Evolutionary conservation across 306 rosid genomes (phyloP), one percentile per base, ranked within the genome.

Genomic region (Macrotyloma uniflorum): DNA sequence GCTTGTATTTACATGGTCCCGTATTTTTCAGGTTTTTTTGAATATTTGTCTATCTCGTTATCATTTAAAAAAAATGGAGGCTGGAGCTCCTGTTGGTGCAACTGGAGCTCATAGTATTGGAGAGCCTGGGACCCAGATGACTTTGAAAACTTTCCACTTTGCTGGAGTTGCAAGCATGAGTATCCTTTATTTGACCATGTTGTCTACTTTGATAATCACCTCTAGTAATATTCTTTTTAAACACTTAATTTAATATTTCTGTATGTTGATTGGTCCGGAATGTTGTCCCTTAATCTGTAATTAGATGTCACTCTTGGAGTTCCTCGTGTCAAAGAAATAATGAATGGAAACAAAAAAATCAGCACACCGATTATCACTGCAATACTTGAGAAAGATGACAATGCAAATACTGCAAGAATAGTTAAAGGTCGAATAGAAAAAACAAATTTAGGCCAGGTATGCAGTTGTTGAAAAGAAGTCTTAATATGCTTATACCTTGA

Each of bases 141-240:
- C 97, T 49, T 78, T 94, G 74, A 94, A 92, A 88, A 94, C 97
- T 72, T 94, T 94, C 83, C 98, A 94, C 83, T 92, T 92, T 86
- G 98, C 98, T 77, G 98, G 98, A 84, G 97, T 94, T 89, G 97
- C 97, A 62, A 94, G 98, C 98, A 94, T 94, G 97, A 94, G 97
- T 94, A 94, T 94, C 96, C 94, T 94, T 89, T 49, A 86, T 76
- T 49, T 67, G 74, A 73, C 30, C 65, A 14, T 43, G 55, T 24
- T 66, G 46, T 62, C 69, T 16, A 28, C 45, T 57, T 67, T 30
- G 75, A 59, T 67, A 45, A 62, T 50, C 19, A 42, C 18, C 59
- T 9, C 11, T 18, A 51, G 24, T 19, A 28, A 73, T 80, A 64
- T 64, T 65, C 26, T 38, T 10, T 58, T 28, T 32, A 67, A 61